Evolutionary conservation across 2,329 filamentous ascomycete species (phyloP), one percentile per base, ranked within the genome.

Genomic region (Sporothrix brasiliensis): DNA sequence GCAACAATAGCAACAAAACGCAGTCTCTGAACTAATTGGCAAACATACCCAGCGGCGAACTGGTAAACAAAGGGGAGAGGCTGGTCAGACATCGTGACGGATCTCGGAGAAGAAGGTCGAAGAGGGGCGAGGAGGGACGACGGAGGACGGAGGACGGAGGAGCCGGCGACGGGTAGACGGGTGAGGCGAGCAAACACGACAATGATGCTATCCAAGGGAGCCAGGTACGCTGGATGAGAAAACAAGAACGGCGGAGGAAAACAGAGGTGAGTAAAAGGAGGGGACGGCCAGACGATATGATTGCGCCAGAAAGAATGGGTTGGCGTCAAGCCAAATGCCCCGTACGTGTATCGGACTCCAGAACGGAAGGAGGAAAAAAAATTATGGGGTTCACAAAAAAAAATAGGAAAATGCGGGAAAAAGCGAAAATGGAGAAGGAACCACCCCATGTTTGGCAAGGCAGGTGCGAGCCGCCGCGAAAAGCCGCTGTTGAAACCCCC

Each of bases 41-140:
- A 27, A 21, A 75, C 75, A 74, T 84, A 75, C 88, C 94, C 94
- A 79, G 94, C 94, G 80, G 90, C 91, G 85, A 98, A 97, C 84
- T 97, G 94, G 89, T 97, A 97, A 76, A 89, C 81, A 83, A 97
- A 97, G 72, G 93, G 93, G 76, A 97, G 88, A 71, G 94, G 92
- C 83, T 93, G 91, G 68, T 84, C 79, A 74, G 88, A 85, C 89
- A 91, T 91, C 76, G 77, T 85, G 83, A 78, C 77, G 75, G 73
- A 19, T 60, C 30, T 68, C 34, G 44, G 58, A 39, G 30, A 39
- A 47, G 11, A 53, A 34, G 21, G 53, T 16, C 54, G 69, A 68
- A 49, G 30, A 44, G 11, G 27, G 63, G 27, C 44, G 50, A 39
- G 61, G 47, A n/a, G 24, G 27, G 27, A n/a, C 39, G 60, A 47